Percentiles rank a stretch among this genome's conserved stretches.
Evolutionary conservation across 768 basidiomycete genomes (phyloP).

Genomic region (Hydnum rufescens): DNA sequence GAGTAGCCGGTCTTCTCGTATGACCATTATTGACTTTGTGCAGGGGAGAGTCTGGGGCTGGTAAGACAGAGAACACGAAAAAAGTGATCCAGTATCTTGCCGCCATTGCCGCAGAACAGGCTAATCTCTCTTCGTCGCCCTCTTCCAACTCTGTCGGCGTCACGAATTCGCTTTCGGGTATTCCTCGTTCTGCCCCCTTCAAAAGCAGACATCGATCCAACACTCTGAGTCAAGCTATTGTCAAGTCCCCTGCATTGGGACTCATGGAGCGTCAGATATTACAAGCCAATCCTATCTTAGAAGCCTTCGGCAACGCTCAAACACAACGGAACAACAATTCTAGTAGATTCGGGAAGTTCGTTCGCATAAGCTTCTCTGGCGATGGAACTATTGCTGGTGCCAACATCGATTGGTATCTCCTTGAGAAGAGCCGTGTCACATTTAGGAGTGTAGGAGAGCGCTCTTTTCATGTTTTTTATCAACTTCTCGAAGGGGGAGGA

Average conservation of each 20-base stretch:
- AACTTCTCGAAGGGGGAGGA: constrained; percentile 62
- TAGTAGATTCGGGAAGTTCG: constrained; percentile 96
- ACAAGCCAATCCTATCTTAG: constrained; percentile 92
- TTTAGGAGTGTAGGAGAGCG: constrained; percentile 74
- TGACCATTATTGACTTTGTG: constrained; percentile 1
- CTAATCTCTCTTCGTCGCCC: constrained; percentile 40
- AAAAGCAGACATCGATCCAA: constrained; percentile 22
- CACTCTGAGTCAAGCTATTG: constrained; percentile 25
- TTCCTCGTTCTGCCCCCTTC: constrained; percentile 46
- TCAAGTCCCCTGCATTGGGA: constrained; percentile 34
- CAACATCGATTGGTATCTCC: constrained; percentile 95
- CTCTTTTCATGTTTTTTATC: constrained; percentile 95
- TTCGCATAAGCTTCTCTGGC: constrained; percentile 82
- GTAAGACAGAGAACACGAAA: constrained; percentile 96
- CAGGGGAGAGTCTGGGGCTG: constrained; percentile 98
- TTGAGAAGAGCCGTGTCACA: constrained; percentile 94
- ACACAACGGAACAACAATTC: constrained; percentile 98
- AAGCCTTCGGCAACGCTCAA: constrained; percentile 97
- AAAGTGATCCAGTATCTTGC: constrained; percentile 99
- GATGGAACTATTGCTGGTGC: constrained; percentile 93
- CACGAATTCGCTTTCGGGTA: constrained; percentile 30
- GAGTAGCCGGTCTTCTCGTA: not conserved
- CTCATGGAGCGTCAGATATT: constrained; percentile 89
- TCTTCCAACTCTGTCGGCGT: constrained; percentile 12
- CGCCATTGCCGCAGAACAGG: constrained; percentile 71